Base-by-base conservation (phyloP, 2,329 filamentous ascomycete genomes). In the Thielaviopsis punctulata region DNA sequence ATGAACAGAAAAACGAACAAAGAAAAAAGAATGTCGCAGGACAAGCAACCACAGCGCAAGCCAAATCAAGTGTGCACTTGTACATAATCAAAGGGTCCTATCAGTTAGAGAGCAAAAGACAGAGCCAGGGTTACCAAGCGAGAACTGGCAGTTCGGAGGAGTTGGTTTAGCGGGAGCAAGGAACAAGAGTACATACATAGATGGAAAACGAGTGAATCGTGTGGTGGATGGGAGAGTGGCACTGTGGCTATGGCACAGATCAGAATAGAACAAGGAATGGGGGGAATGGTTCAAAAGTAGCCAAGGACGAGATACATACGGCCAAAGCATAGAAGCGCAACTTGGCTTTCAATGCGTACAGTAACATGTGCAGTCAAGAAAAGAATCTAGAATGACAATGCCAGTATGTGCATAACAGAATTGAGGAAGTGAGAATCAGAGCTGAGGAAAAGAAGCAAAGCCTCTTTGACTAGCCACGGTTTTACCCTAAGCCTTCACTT, bases 181-280 rank as follows among this genome's bases (percentile, higher is more conserved):
- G 30, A n/a, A n/a, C n/a, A 23, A 23, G 41, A 45, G 15, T 27
- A 25, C 7, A 23, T 22, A 45, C 9, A 12, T 12, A 39, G 27
- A 46, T 18, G 39, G 22, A 44, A 49, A 24, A 27, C 24, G 18
- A 33, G 23, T 30, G 10, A 27, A 10, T 27, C 25, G 25, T 27
- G 25, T 33, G 22, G 45, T 30, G n/a, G 21, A 21, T 24, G 41
- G 48, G 43, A 49, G 22, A 22, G 48, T 49, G 22, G n/a, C 24
- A 33, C 13, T 49, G 48, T 49, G 48, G 48, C 48, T 49, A 49
- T 43, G 48, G 48, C 48, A 49, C 48, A 49, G 48, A 49, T 49
- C 48, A 49, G 33, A 47, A 25, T 49, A 41, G n/a, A 41, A 41
- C 36, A 41, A n/a, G 36, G n/a, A 41, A 41, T 19, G n/a, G 36